These are phyloP conservation scores for Venturia oleaginea DNA, from an alignment of 2,329 filamentous ascomycete genomes.

Conservation along the genomic window DNA sequence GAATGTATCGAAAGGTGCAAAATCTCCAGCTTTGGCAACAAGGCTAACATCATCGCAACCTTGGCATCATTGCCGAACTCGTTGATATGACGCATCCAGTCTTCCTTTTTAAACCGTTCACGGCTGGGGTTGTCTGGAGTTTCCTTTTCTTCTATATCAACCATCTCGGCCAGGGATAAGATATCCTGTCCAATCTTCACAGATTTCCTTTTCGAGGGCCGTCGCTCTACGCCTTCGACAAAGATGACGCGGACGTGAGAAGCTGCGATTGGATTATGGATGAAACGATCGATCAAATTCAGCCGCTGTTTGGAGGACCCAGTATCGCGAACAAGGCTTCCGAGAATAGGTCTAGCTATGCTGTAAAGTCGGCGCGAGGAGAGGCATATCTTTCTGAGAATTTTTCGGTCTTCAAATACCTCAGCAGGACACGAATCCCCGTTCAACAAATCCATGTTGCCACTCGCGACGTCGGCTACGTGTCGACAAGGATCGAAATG, in stretches of 20 bases:
- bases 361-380: not conserved
- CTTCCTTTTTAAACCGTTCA: not conserved
- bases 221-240: not conserved
- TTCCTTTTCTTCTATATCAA: not conserved
- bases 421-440: not conserved
- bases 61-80: not conserved
- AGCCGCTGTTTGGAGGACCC: not conserved
- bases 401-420: not conserved
- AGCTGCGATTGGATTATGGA: constrained; percentile 1
- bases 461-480: not conserved
- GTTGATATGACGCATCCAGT: not conserved
- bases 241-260: not conserved
- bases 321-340: not conserved
- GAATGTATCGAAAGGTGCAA: not conserved
- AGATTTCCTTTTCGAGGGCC: not conserved
- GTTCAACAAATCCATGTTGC: not conserved
- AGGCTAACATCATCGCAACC: not conserved
- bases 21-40: constrained; percentile 5
- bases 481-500: constrained; percentile 2
- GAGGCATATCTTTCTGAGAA: not conserved
- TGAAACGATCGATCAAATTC: not conserved
- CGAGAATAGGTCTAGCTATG: not conserved
- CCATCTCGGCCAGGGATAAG: not conserved
- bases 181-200: not conserved
- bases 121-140: not conserved